Evolutionary conservation across 2,329 filamentous ascomycete genomes (phyloP).

Genomic region (Alternaria infectoria): DNA sequence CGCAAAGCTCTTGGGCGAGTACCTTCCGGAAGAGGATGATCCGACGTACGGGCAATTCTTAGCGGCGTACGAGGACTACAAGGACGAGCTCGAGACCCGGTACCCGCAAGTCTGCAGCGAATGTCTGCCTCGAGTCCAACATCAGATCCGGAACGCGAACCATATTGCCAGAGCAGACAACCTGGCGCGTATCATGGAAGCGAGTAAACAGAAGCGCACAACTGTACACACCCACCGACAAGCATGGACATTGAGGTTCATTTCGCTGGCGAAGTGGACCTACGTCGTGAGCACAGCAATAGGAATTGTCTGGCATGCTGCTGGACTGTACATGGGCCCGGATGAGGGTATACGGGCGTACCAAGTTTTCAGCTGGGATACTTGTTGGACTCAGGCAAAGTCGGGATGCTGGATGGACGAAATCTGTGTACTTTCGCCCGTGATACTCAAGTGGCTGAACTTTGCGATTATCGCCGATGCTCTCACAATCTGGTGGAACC

Average conservation of each 20-base stretch:
- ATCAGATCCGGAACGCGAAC: conserved; percentile 71
- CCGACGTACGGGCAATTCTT: conserved; percentile 74
- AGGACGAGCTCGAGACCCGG: conserved; percentile 73
- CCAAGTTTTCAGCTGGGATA: conserved; percentile 15
- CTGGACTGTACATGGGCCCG: conserved; percentile 28
- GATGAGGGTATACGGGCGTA: conserved; percentile 9
- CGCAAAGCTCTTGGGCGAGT: conserved; percentile 77
- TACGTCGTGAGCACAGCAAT: conserved; percentile 50
- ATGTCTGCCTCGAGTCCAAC: conserved; percentile 77
- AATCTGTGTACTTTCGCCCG: conserved; percentile 35
- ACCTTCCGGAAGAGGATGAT: conserved; percentile 70
- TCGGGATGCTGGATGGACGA: conserved; percentile 24
- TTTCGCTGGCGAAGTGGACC: conserved; percentile 52
- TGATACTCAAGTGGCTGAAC: conserved; percentile 22
- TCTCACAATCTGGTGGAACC: conserved; percentile 71
- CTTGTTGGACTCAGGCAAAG: conserved; percentile 32
- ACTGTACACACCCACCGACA: conserved; percentile 44
- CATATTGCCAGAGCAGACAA: conserved; percentile 88
- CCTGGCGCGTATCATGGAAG: conserved; percentile 75
- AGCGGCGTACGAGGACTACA: conserved; percentile 72
- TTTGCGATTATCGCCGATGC: conserved; percentile 57
- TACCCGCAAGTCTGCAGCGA: conserved; percentile 88
- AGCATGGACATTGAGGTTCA: conserved; percentile 52
- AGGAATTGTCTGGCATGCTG: conserved; percentile 46
- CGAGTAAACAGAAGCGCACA: conserved; percentile 44